Conservation (phyloP, 345 rosid species). For the Salix koriyanagi region DNA sequence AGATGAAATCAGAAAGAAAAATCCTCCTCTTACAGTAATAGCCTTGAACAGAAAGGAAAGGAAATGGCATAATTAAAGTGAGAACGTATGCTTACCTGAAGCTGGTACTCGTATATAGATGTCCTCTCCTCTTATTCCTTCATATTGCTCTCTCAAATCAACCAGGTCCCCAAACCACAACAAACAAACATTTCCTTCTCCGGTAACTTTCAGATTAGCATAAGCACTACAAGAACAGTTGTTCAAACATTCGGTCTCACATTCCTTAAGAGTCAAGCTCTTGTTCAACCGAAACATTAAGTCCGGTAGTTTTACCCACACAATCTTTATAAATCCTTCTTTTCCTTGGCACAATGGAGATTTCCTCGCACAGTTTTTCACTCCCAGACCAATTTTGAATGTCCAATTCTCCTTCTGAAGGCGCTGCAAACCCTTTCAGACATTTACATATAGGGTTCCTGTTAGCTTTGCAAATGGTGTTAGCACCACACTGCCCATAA, state of each 20-base stretch:
- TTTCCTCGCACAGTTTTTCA: conserved; percentile 16
- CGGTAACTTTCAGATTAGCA: conserved; percentile 13
- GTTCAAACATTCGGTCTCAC: conserved; percentile 17
- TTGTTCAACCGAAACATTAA: background rate
- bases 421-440: conserved; percentile 11
- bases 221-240: conserved; percentile 35
- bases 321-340: conserved; percentile 10
- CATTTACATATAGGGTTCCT: conserved; percentile 4
- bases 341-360: conserved; percentile 1
- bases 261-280: conserved; percentile 20
- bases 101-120: conserved; percentile 20
- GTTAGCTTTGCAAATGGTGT: conserved; percentile 16
- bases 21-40: too few species aligned
- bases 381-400: background rate
- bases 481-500: conserved; percentile 28
- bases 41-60: background rate
- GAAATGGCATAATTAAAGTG: too few species aligned
- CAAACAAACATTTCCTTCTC: conserved; percentile 32
- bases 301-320: conserved; percentile 19
- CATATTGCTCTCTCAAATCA: conserved; percentile 7
- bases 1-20: too few species aligned
- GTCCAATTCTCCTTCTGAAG: conserved; percentile 4
- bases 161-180: conserved; percentile 35
- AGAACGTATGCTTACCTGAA: conserved; percentile 12
- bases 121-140: conserved; percentile 12